Evolutionary conservation across 192 early-diverging fungal species (phyloP), one percentile per base, ranked within the genome.

Genomic region (Linnemannia zychae): DNA sequence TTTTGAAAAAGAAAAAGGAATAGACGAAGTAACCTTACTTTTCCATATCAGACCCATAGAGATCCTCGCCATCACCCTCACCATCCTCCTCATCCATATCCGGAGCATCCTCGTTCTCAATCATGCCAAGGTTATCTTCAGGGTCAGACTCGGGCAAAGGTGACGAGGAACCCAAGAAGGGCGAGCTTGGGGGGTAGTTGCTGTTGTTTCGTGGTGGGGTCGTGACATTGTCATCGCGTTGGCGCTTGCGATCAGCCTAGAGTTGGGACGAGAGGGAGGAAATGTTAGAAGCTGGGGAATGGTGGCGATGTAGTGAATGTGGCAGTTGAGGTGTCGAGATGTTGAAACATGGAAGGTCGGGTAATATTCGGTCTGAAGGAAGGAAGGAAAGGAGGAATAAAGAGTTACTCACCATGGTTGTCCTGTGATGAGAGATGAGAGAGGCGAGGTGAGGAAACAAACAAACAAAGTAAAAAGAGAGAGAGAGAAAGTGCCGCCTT

Each of bases 41-140:
- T 75, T 97, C 96, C 90, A 98, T 92, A 66, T 92, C 91, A 28
- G 93, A 93, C 17, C 94, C 96, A 90, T 97, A 97, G 79, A 99
- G 89, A 89, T 99, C 97, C 81, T 97, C 97, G 18, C 97, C 98
- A 37, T 95, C 93, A 47, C 92, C 90, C 47, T 91, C 91, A 52
- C 90, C 91, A 47, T 85, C 83, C 44, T 87, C 89, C 37, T 87
- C 80, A 16, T 90, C 89, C 37, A 89, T 24, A 22, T 94, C 93
- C 36, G 89, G 87, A 20, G 90, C 80, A 49, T 89, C 52, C 63
- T 93, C 93, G 40, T 91, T 90, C 24, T 90, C 91, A 18, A 89
- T 75, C 28, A 87, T 70, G 38, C 87, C 83, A n/a, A n/a, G n/a
- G 67, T 78, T 86, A n/a, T 80, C 87, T 53, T 88, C 88, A 15